Conservation (phyloP, 2,329 filamentous ascomycete species). For the Arthroderma sp. region DNA sequence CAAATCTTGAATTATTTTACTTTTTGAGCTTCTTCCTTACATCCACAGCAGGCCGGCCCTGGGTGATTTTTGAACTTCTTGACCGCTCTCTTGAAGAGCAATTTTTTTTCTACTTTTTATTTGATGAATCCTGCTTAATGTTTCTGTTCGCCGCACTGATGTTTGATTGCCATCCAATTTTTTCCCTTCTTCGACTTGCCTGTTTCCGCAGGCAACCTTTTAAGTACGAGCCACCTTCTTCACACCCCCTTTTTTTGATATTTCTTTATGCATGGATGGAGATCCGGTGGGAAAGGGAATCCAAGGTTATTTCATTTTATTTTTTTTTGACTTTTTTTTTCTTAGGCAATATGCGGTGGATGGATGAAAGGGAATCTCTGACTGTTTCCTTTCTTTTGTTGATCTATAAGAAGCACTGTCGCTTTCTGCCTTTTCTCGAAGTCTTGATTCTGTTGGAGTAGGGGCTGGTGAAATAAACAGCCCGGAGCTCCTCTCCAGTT, state of each 20-base stretch:
- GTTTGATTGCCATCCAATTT: too few species aligned
- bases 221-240: background rate
- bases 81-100: background rate
- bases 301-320: background rate
- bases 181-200: too few species aligned
- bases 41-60: too few species aligned
- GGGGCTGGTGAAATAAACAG: background rate
- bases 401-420: slow-evolving; percentile 1
- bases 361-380: too few species aligned
- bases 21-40: too few species aligned
- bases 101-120: background rate
- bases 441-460: slow-evolving; percentile 1
- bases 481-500: too few species aligned
- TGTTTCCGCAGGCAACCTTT: too few species aligned
- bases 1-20: too few species aligned
- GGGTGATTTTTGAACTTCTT: background rate
- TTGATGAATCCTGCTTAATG: too few species aligned
- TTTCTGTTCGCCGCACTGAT: too few species aligned
- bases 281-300: too few species aligned
- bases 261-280: background rate
- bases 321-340: slow-evolving; percentile 3
- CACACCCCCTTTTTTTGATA: background rate
- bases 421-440: background rate
- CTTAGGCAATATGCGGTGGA: background rate
- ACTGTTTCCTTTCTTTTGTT: background rate